phyloP scores from a whole-genome alignment of 2,329 filamentous ascomycete species.

The Phaeosphaeriaceae sp. region DNA sequence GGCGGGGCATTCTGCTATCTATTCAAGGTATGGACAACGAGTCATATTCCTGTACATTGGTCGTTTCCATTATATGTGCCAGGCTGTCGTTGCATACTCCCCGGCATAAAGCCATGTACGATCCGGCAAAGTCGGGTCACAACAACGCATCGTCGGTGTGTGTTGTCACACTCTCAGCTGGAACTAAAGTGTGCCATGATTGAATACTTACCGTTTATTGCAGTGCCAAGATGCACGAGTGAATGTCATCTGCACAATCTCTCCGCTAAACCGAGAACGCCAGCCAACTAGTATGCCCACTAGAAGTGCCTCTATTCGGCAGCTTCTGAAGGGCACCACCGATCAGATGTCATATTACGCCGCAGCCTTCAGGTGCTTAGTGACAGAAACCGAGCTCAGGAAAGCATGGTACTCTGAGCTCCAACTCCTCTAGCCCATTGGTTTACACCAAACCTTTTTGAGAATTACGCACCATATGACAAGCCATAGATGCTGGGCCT shows the following conservation, averaged over 20 bases:
- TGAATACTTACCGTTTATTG: background rate
- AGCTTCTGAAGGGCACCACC: background rate
- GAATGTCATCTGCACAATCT: background rate
- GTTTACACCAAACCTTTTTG: background rate
- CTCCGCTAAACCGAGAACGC: background rate
- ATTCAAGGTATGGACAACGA: too few species aligned
- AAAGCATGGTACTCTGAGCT: background rate
- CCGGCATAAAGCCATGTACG: background rate
- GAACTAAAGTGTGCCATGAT: background rate
- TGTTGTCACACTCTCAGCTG: background rate
- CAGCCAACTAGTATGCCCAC: background rate
- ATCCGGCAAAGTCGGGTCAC: background rate
- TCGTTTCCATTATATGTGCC: background rate
- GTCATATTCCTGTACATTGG: background rate
- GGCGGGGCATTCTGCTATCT: too few species aligned
- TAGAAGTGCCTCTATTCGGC: background rate
- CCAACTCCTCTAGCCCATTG: background rate
- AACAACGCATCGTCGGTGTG: background rate
- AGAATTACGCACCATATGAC: background rate
- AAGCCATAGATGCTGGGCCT: background rate
- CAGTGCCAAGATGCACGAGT: background rate
- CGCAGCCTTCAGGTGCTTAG: background rate
- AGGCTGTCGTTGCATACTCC: background rate
- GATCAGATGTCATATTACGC: background rate
- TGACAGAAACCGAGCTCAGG: background rate